These are phyloP conservation scores for Suhomyces vadensis DNA, from an alignment of 805 yeast genomes.

Conservation along the genomic window DNA sequence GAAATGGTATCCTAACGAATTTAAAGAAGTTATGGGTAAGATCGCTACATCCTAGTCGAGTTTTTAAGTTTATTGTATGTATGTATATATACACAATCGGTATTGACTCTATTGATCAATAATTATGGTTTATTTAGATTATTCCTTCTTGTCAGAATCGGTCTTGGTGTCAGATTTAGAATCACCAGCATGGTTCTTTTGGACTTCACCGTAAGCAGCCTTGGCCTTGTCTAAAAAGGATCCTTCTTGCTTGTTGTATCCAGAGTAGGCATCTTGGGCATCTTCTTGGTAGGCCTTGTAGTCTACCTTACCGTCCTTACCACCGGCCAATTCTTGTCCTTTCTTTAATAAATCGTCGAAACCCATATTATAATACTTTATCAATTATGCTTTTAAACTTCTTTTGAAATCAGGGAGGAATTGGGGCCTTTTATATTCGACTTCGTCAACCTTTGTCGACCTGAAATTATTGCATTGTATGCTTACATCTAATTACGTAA, in stretches of 20 bases:
- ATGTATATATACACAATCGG: too few species aligned
- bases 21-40: constrained; percentile 30
- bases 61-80: too few species aligned
- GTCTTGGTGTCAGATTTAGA: constrained; percentile 6
- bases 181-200: constrained; percentile 22
- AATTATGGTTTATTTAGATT: constrained; percentile 5
- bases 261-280: constrained; percentile 37
- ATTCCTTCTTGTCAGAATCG: constrained; percentile 14
- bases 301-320: constrained; percentile 26
- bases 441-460: neutral
- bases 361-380: constrained; percentile 23
- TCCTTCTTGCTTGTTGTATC: constrained; percentile 29
- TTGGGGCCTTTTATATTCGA: neutral
- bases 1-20: constrained; percentile 43
- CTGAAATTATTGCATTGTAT: neutral
- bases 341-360: constrained; percentile 26
- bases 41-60: too few species aligned
- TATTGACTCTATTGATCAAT: neutral
- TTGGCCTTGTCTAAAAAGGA: constrained; percentile 35
- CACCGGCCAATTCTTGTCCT: constrained; percentile 21
- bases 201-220: constrained; percentile 32
- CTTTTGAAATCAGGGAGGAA: neutral
- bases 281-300: constrained; percentile 28
- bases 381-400: neutral
- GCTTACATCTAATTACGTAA: neutral